These are phyloP conservation scores for Mycena crocata DNA, from an alignment of 768 basidiomycete genomes.

Conservation along the genomic window DNA sequence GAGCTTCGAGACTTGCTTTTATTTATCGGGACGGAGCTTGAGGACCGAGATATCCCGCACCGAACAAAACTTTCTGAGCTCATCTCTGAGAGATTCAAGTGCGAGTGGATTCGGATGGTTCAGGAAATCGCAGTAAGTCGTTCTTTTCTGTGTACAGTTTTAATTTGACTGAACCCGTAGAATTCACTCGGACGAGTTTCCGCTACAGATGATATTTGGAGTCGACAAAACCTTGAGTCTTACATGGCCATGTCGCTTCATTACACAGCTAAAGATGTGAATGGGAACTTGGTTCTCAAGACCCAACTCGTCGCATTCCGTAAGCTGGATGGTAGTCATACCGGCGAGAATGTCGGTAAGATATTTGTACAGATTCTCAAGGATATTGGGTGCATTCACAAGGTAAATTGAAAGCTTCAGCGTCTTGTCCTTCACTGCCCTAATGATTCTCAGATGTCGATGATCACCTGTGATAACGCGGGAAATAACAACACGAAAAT, in stretches of 20 bases:
- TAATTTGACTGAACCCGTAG: not conserved
- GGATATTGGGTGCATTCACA: slow-evolving; percentile 13
- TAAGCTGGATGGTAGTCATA: slow-evolving; percentile 15
- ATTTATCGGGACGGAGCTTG: slow-evolving; percentile 8
- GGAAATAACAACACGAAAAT: slow-evolving; percentile 40
- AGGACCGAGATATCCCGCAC: slow-evolving; percentile 11
- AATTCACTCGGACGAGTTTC: slow-evolving; percentile 28
- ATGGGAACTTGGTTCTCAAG: slow-evolving; percentile 23
- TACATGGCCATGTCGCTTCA: slow-evolving; percentile 37
- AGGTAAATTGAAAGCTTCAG: slow-evolving; percentile 1
- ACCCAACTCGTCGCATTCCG: slow-evolving; percentile 36
- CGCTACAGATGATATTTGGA: slow-evolving; percentile 35
- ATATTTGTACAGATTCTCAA: slow-evolving; percentile 26
- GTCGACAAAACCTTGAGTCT: slow-evolving; percentile 14
- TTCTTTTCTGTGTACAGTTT: too few species aligned
- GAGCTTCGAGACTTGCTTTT: slow-evolving; percentile 6
- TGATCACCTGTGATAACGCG: slow-evolving; percentile 44
- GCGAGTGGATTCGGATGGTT: not conserved
- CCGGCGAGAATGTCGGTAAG: slow-evolving; percentile 28
- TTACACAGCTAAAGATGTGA: slow-evolving; percentile 10
- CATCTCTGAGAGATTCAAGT: not conserved
- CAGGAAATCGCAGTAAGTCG: slow-evolving; percentile 2
- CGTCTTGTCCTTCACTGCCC: not conserved
- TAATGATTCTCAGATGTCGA: slow-evolving; percentile 28
- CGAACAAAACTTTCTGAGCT: slow-evolving; percentile 7